phyloP scores from a whole-genome alignment of 768 basidiomycete genomes.

The Trametes elegans region DNA sequence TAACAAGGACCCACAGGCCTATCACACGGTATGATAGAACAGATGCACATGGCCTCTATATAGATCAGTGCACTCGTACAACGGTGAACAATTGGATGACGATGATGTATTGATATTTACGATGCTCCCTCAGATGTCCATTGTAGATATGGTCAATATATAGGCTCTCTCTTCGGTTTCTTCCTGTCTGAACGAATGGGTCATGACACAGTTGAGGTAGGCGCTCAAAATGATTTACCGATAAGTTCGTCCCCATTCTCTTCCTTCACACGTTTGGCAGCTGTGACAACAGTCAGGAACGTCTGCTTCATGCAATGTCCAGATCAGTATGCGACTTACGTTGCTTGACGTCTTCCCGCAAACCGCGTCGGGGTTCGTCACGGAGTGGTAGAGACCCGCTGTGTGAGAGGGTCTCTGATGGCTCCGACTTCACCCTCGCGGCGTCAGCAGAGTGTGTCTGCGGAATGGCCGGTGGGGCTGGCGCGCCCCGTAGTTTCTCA shows the following conservation, averaged over 20 bases:
- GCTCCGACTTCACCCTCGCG: neutral
- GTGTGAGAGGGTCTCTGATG: neutral
- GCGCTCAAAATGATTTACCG: neutral
- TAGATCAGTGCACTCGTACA: neutral
- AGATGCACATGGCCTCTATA: too few relatives aligned
- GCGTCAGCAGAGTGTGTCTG: too few relatives aligned
- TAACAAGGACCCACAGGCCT: neutral
- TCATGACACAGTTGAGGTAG: neutral
- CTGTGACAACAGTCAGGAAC: neutral
- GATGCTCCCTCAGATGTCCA: neutral
- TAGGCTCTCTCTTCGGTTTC: neutral
- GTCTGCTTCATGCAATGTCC: too few relatives aligned
- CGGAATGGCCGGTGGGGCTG: neutral
- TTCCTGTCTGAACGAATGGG: neutral
- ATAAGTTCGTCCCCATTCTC: neutral
- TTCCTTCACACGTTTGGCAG: slow-evolving; percentile 10
- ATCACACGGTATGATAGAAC: too few relatives aligned
- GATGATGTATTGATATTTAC: neutral
- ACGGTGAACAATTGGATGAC: neutral
- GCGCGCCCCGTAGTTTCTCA: neutral
- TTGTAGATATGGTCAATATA: neutral
- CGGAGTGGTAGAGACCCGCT: neutral
- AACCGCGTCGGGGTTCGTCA: neutral
- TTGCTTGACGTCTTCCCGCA: neutral
- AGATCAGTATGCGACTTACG: too few relatives aligned